These are phyloP conservation scores for Ceratocystis cubensis DNA, from an alignment of 2,329 filamentous ascomycete species.

Conservation along the genomic window DNA sequence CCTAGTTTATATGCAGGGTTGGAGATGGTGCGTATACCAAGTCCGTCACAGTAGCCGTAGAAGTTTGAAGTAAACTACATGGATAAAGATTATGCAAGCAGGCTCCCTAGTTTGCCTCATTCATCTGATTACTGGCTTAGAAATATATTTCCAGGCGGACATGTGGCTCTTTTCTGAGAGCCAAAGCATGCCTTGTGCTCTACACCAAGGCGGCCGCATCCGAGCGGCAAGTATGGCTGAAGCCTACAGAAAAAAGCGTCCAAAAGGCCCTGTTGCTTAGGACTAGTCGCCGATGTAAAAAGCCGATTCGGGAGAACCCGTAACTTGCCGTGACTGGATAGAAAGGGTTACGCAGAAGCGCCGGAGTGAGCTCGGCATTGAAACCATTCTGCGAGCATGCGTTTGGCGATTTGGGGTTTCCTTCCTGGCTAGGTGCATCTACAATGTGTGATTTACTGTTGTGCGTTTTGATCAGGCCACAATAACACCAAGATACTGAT, in stretches of 20 bases:
- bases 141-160: neutral
- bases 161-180: neutral
- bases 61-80: neutral
- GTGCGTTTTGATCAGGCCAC: too few species aligned
- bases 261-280: neutral
- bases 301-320: neutral
- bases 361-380: slow-evolving; percentile 10
- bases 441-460: too few species aligned
- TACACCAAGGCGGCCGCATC: neutral
- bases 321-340: neutral
- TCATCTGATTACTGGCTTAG: neutral
- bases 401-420: too few species aligned
- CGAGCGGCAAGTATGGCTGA: neutral
- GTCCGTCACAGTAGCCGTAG: neutral
- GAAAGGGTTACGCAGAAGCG: neutral
- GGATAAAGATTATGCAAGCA: neutral
- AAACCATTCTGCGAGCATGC: neutral
- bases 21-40: neutral
- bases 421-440: too few species aligned
- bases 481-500: too few species aligned
- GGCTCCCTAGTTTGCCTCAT: neutral
- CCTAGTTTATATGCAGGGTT: neutral
- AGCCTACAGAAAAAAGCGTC: neutral
- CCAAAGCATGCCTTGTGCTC: neutral
- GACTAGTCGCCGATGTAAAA: neutral